These are phyloP conservation scores for Boletus reticuloceps DNA, from an alignment of 768 basidiomycete species.

Conservation along the genomic window DNA sequence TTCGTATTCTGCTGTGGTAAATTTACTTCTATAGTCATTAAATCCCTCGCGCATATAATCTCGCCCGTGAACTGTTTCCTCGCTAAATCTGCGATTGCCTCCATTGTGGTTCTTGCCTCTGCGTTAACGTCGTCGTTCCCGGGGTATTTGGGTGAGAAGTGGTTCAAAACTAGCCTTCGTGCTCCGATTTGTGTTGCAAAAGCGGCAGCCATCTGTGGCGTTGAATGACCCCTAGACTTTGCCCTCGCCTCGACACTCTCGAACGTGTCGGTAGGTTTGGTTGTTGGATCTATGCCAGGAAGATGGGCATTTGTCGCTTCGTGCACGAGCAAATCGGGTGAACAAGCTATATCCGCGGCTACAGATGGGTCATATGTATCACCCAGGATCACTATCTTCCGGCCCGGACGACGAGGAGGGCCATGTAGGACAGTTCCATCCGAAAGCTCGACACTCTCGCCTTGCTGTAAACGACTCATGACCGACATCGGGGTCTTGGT, in stretches of 20 bases:
- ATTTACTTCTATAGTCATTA: constrained; percentile 66
- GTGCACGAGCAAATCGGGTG: constrained; percentile 76
- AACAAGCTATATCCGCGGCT: constrained; percentile 56
- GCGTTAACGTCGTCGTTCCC: constrained; percentile 56
- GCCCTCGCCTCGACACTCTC: constrained; percentile 60
- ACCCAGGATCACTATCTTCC: constrained; percentile 79
- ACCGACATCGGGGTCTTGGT: constrained; percentile 67
- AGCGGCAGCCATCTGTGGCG: constrained; percentile 84
- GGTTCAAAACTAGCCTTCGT: constrained; percentile 68
- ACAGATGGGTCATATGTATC: constrained; percentile 82
- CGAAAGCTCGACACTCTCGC: constrained; percentile 57
- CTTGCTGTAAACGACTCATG: constrained; percentile 65
- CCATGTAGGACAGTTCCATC: constrained; percentile 75
- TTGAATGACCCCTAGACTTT: constrained; percentile 82
- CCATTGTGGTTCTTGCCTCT: constrained; percentile 55
- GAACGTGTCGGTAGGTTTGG: constrained; percentile 60
- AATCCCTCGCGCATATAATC: constrained; percentile 69
- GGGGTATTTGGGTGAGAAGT: constrained; percentile 80
- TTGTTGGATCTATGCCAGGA: constrained; percentile 56
- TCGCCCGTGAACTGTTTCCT: constrained; percentile 50
- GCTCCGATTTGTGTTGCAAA: constrained; percentile 72
- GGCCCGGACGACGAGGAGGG: constrained; percentile 60
- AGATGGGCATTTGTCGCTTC: constrained; percentile 90
- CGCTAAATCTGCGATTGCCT: constrained; percentile 58
- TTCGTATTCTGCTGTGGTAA: constrained; percentile 26